Base-by-base conservation (phyloP, 2,329 filamentous ascomycete species). In the Pseudonectria foliicola region DNA sequence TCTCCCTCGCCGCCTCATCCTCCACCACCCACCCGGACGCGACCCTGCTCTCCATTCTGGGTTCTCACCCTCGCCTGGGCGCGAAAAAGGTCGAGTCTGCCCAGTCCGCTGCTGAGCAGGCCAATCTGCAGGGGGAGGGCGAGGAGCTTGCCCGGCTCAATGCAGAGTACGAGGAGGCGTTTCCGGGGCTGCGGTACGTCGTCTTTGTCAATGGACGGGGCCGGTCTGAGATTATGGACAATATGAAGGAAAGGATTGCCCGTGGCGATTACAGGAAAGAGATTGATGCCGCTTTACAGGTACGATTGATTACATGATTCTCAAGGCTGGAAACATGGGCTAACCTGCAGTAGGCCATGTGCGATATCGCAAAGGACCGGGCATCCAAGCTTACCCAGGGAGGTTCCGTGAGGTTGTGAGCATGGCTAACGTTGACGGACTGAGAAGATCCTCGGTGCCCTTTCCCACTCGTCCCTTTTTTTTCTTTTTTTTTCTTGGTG, bases 171-270 rank as follows among this genome's bases (percentile, higher is more conserved):
- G 89, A 95, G 59, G 66, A 65, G n/a, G 70, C 52, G 37, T 95
- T 90, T 58, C 86, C 87, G 0, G 86, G 89, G 0, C 58, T 95
- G 55, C 72, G 82, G 61, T 95, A 93, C 66, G 86, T 95, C 54
- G 85, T 90, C 13, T 95, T 95, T 57, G 90, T 95, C 37, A 89
- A 94, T 56, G 87, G 86, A 1, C 73, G 89, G 30, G 71, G 75
- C 27, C 70, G 87, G 37, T 70, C 74, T 2, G 74, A 76, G 42
- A 82, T 95, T 36, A 86, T 95, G 81, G 69, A 76, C 43, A 80
- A 95, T 51, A 94, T 95, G 85, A 73, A 73, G 43, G 57, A 62
- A 34, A 71, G 89, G 34, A 94, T 95, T 52, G 73, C 70, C 12
- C 66, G 80, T 34, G 78, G 72, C 2, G 75, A 90, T 56, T 66